phyloP scores from a whole-genome alignment of 768 basidiomycete species.

The Mycena kentingensis region DNA sequence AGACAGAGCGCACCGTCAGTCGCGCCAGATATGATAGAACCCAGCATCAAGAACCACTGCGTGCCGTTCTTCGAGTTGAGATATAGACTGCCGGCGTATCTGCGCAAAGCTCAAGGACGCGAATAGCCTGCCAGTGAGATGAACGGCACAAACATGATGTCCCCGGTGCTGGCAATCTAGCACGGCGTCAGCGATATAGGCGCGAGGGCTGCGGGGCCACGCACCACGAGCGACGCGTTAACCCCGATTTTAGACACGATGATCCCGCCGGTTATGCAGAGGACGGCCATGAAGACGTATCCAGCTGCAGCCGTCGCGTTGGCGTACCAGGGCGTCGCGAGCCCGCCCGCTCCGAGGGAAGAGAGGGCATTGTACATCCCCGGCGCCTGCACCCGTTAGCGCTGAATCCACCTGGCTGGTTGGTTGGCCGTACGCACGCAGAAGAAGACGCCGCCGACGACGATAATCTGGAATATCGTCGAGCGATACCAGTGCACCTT shows the following conservation, averaged over 20 bases:
- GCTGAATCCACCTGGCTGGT: no score
- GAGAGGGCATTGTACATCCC: slow-evolving; percentile 38
- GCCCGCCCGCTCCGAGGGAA: slow-evolving; percentile 34
- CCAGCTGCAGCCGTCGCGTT: slow-evolving; percentile 36
- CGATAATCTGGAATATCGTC: slow-evolving; percentile 34
- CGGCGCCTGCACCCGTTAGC: slow-evolving; percentile 8
- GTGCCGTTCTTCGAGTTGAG: slow-evolving; percentile 37
- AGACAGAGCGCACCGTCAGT: no score
- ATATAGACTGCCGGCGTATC: slow-evolving; percentile 36
- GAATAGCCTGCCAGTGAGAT: not conserved
- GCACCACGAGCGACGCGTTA: slow-evolving; percentile 27
- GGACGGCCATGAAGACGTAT: slow-evolving; percentile 35
- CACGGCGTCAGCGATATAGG: not conserved
- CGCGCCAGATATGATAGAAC: no score
- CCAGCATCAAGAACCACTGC: slow-evolving; percentile 39
- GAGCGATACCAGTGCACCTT: slow-evolving; percentile 35
- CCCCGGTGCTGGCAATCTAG: slow-evolving; percentile 34
- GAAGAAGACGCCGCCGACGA: slow-evolving; percentile 37
- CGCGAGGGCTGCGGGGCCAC: not conserved
- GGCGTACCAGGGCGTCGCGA: slow-evolving; percentile 36
- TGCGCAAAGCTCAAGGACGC: slow-evolving; percentile 3
- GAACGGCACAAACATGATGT: slow-evolving; percentile 29
- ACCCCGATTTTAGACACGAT: slow-evolving; percentile 38
- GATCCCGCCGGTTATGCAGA: slow-evolving; percentile 35
- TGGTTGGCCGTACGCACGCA: no score